Evolutionary conservation across 2,329 filamentous ascomycete species (phyloP).

Genomic region (Tolypocladium album): DNA sequence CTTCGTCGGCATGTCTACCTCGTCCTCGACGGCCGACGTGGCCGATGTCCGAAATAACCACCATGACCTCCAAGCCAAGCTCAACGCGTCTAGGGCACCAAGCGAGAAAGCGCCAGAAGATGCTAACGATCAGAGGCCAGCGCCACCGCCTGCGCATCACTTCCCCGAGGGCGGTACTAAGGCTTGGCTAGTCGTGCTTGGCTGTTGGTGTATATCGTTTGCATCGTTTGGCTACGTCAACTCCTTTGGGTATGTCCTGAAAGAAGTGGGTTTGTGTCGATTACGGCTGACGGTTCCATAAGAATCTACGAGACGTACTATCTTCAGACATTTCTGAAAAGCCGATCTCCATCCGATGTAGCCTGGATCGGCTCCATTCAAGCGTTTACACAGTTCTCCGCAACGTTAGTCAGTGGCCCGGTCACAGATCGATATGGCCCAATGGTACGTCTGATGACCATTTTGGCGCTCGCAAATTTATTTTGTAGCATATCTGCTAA

Average conservation of each 20-base stretch:
- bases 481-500: background rate
- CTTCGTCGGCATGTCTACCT: background rate
- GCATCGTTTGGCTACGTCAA: background rate
- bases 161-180: background rate
- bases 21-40: background rate
- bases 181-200: background rate
- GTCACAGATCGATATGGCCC: background rate
- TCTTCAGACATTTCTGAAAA: background rate
- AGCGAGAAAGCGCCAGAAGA: background rate
- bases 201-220: background rate
- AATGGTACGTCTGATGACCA: background rate
- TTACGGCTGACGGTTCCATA: background rate
- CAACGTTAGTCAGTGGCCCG: background rate
- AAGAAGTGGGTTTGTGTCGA: background rate
- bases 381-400: background rate
- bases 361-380: background rate
- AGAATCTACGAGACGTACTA: background rate
- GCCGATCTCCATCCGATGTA: background rate
- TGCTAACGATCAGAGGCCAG: background rate
- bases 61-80: background rate
- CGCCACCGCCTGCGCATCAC: background rate
- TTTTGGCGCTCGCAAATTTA: too few relatives aligned
- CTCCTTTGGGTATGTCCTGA: background rate
- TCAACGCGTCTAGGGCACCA: background rate
- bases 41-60: background rate